These are phyloP conservation scores for Solanum etuberosum DNA, from an alignment of 257 asterid species.

Conservation along the genomic window DNA sequence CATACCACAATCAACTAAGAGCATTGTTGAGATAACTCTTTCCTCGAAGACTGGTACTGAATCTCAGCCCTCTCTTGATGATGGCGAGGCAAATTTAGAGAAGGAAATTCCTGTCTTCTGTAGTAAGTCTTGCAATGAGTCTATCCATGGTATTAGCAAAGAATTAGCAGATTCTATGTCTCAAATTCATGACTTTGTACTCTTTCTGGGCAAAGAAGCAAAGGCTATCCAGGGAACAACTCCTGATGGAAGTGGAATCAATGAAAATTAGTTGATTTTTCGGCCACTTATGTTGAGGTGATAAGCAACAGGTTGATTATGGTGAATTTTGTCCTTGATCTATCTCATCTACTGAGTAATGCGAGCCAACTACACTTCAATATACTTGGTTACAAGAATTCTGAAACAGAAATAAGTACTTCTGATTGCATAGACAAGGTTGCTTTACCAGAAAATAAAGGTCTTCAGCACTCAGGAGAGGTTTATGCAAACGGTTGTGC, in stretches of 20 bases:
- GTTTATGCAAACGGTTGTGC: too few species aligned
- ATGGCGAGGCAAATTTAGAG: slow-evolving; percentile 13
- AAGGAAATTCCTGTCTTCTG: slow-evolving; percentile 14
- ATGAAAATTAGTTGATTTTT: slow-evolving; percentile 29
- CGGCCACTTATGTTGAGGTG: slow-evolving; percentile 44
- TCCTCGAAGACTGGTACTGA: slow-evolving; percentile 15
- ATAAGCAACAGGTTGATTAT: slow-evolving; percentile 21
- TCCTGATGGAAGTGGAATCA: slow-evolving; percentile 43
- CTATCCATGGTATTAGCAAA: slow-evolving; percentile 20
- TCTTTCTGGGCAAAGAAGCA: slow-evolving; percentile 58
- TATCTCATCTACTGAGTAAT: slow-evolving; percentile 49
- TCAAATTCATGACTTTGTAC: slow-evolving; percentile 52
- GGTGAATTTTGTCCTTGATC: slow-evolving; percentile 52
- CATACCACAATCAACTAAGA: slow-evolving; percentile 18
- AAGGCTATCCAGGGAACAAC: slow-evolving; percentile 42
- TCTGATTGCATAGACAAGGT: slow-evolving; percentile 81
- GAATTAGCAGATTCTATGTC: slow-evolving; percentile 46
- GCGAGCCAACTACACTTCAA: slow-evolving; percentile 66
- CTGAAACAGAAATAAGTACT: slow-evolving; percentile 57
- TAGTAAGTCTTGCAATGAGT: slow-evolving; percentile 13
- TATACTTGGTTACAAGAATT: slow-evolving; percentile 55
- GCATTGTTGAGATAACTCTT: slow-evolving; percentile 15
- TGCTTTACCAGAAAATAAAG: too few species aligned
- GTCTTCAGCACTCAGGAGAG: too few species aligned
- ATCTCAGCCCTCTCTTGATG: slow-evolving; percentile 11